Evolutionary conservation across 2,329 filamentous ascomycete genomes (phyloP).

Genomic region (Clarireedia sp.): DNA sequence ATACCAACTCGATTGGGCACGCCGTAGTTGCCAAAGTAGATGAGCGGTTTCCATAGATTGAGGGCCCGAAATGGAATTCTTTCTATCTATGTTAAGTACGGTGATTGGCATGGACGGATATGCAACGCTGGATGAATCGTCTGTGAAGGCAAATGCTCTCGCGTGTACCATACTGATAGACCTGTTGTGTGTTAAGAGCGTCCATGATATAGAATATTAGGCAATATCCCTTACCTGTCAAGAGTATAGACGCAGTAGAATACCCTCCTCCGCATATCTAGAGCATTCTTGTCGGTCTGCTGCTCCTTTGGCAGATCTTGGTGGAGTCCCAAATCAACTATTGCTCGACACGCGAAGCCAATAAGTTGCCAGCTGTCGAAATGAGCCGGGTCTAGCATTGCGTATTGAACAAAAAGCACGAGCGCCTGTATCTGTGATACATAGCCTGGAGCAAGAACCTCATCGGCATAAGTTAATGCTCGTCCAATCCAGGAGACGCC

Average conservation of each 20-base stretch:
- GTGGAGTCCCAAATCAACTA: slow-evolving; percentile 85
- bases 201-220: neutral
- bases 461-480: slow-evolving; percentile 71
- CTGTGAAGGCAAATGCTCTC: slow-evolving; percentile 85
- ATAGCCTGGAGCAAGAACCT: slow-evolving; percentile 77
- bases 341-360: slow-evolving; percentile 78
- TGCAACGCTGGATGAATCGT: slow-evolving; percentile 77
- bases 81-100: slow-evolving; percentile 24
- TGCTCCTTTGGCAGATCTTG: slow-evolving; percentile 76
- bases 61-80: slow-evolving; percentile 35
- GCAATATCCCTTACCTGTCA: slow-evolving; percentile 55
- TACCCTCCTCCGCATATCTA: slow-evolving; percentile 73
- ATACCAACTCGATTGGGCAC: slow-evolving; percentile 82
- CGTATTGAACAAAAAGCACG: slow-evolving; percentile 78
- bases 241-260: slow-evolving; percentile 89
- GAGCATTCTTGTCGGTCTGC: slow-evolving; percentile 55
- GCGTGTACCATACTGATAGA: slow-evolving; percentile 84
- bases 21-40: slow-evolving; percentile 74
- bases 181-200: slow-evolving; percentile 36
- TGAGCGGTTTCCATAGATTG: slow-evolving; percentile 61
- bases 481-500: slow-evolving; percentile 49
- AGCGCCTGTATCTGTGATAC: slow-evolving; percentile 81
- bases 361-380: slow-evolving; percentile 94
- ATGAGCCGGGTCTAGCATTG: slow-evolving; percentile 80
- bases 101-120: slow-evolving; percentile 49